Evolutionary conservation across 139 green algal species (phyloP), one percentile per base, ranked within the genome.

Genomic region (Desmodesmus armatus): DNA sequence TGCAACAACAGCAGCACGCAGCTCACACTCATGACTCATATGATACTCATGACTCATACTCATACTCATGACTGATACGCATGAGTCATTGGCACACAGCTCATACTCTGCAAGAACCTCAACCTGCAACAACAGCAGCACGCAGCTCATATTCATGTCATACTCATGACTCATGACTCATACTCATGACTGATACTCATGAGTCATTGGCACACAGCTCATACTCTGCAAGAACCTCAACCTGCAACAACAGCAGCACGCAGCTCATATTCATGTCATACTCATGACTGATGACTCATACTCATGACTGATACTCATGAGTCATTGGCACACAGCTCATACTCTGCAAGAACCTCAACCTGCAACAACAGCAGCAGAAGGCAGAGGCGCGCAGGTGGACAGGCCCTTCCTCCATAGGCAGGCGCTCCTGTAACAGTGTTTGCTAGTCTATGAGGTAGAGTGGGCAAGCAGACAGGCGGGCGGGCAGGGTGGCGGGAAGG

Each of bases 191-290:
- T n/a, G n/a, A n/a, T n/a, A n/a, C n/a, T n/a, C n/a, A n/a, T 81
- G 70, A 31, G 85, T 98, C 92, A 53, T 94, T 87, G 2, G 77
- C 33, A 9, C 87, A 91, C 49, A 98, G 87, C 29, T 82, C 40
- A 76, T 97, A 98, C 73, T 91, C 66, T 2, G 94, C 92, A 11
- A 99, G 87, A 5, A 98, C 89, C 85, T 99, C 92, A 25, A 99
- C 97, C 66, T 74, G 66, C 66, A 74, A 17, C 35, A 43, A 29
- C 35, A 74, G 31, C 35, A 43, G 66, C 27, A 29, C 31, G 31
- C 65, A 44, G 27, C 62, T 41, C 15, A 25, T 23, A 63, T 4
- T 23, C 27, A 63, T 23, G n/a, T 6, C 21, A 27, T 15, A 58
- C 13, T 13, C 17, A 15, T 23, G 21, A 63, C 53, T n/a, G n/a